Evolutionary conservation across 495 filamentous ascomycete species (phyloP), one percentile per base, ranked within the genome.

Genomic region (Penicillium desertorum): DNA sequence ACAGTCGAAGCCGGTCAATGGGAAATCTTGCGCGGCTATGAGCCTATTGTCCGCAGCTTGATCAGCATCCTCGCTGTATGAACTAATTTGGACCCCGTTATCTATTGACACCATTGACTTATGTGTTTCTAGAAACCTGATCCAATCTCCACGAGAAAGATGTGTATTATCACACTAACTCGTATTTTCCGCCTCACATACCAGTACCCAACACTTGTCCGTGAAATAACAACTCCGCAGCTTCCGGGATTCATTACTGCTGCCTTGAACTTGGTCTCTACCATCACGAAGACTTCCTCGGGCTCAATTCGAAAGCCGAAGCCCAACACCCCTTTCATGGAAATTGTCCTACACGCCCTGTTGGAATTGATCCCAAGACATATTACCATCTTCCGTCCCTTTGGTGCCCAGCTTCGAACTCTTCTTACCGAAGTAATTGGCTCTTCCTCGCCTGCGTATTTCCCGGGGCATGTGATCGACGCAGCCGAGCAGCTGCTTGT

Each of bases 221-320:
- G 91, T 61, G 91, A 96, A 66, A 88, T 95, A 59, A 91, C 89
- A 2, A 95, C 91, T 4, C 92, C 92, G 10, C 87, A 84, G 17
- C 77, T 97, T 14, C 85, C 89, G 16, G 75, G 78, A 5, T 95
- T 91, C 61, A 80, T 90, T 51, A 84, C 83, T 10, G 79, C 86
- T 7, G 91, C 88, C 51, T 71, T 96, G 20, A 86, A 87, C 64
- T 73, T 90, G 23, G 71, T 89, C 50, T 83, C 83, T 37, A 72
- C 64, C 34, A 36, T 61, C 14, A 58, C 54, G 5, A 71, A 78
- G 42, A 63, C 65, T 2, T 63, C 70, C 5, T 75, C 70, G 16
- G 75, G 75, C 14, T 72, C 73, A 12, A 63, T 69, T 69, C 51
- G 80, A 65, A 70, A 78, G 74, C 57, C 74, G 30, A 76, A 71